Evolutionary conservation across 257 asterid species (phyloP).

Genomic region (Lithospermum erythrorhizon): DNA sequence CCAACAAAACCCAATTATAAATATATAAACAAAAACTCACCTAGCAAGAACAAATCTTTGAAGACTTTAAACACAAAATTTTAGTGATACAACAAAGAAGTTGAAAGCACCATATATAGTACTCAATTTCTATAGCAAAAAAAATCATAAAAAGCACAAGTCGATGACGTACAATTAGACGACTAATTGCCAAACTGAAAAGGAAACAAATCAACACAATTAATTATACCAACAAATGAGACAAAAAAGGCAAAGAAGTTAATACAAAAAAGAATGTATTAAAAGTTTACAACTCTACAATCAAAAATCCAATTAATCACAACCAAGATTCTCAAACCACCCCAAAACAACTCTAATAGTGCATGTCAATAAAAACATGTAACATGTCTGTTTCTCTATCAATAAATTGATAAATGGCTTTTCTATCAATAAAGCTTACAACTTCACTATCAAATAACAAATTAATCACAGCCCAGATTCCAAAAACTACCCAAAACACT

Average conservation of each 20-base stretch:
- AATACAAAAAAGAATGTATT: not conserved
- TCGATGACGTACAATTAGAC: not conserved
- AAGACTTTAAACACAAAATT: not conserved
- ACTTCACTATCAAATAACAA: not conserved
- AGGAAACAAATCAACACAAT: constrained; percentile 33
- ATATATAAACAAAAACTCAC: not conserved
- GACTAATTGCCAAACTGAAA: not conserved
- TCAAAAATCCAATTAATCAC: not conserved
- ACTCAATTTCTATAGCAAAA: not conserved
- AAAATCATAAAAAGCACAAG: not conserved
- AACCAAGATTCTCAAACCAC: not conserved
- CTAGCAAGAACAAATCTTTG: not conserved
- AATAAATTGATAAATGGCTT: too few species aligned
- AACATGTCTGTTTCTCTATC: not conserved
- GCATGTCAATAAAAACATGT: not conserved
- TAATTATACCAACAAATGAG: constrained; percentile 22
- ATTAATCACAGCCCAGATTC: not conserved
- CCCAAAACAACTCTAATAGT: not conserved
- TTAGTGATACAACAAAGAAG: not conserved
- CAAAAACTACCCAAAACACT: not conserved
- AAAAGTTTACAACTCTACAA: not conserved
- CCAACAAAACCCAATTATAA: not conserved
- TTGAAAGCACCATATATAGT: not conserved
- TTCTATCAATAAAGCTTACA: not conserved
- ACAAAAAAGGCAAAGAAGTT: not conserved